Evolutionary conservation across 495 filamentous ascomycete genomes (phyloP).

Genomic region (Aspergillus affinis): DNA sequence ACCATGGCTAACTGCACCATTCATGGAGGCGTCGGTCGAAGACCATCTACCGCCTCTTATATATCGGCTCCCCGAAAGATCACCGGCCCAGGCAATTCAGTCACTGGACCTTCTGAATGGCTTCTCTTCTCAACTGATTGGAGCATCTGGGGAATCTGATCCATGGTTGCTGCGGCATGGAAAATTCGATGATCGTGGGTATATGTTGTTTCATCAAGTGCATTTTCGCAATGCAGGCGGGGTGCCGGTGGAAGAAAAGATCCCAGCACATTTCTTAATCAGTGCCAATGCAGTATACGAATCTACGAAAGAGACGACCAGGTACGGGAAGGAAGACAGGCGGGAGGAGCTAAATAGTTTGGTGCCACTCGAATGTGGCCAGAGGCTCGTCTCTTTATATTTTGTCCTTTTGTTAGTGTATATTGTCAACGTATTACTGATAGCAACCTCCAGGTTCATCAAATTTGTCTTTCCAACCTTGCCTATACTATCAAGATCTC

Average conservation of each 20-base stretch:
- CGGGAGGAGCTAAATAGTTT: slow-evolving; percentile 26
- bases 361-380: slow-evolving; percentile 29
- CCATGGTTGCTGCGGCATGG: slow-evolving; percentile 39
- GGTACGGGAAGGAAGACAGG: slow-evolving; percentile 5
- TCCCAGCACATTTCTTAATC: slow-evolving; percentile 37
- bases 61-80: slow-evolving; percentile 4
- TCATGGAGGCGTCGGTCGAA: slow-evolving; percentile 1
- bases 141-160: slow-evolving; percentile 37
- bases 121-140: slow-evolving; percentile 33
- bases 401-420: not conserved
- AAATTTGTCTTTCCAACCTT: slow-evolving; percentile 32
- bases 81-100: slow-evolving; percentile 26
- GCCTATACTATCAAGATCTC: slow-evolving; percentile 26
- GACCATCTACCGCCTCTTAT: not conserved
- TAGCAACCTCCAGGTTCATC: slow-evolving; percentile 16
- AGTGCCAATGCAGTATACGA: slow-evolving; percentile 22
- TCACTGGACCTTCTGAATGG: slow-evolving; percentile 33
- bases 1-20: not conserved
- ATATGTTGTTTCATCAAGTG: slow-evolving; percentile 31
- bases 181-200: slow-evolving; percentile 34
- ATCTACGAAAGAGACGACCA: slow-evolving; percentile 8
- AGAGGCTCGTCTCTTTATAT: slow-evolving; percentile 24
- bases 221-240: slow-evolving; percentile 40
- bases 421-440: not conserved
- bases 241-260: slow-evolving; percentile 30